Conservation (phyloP, 1,284 basidiomycete species). For the Ganoderma leucocontextum region DNA sequence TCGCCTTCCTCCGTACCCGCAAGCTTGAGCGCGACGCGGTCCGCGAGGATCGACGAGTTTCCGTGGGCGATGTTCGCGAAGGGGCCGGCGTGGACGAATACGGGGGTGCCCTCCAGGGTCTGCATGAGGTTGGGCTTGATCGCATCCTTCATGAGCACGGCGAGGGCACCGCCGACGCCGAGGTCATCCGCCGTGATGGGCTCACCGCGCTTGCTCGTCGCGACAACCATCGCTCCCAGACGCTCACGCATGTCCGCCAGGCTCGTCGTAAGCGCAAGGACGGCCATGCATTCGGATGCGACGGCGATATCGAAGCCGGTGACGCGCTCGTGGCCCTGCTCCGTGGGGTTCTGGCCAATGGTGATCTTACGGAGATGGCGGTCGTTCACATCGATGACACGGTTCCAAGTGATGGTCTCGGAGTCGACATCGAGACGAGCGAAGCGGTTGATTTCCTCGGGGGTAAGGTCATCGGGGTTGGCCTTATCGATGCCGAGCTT, state of each 20-base stretch:
- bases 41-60: constrained; percentile 98
- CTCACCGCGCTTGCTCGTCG: constrained; percentile 91
- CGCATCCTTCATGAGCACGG: constrained; percentile 98
- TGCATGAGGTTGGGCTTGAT: constrained; percentile 99
- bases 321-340: constrained; percentile 89
- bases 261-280: constrained; percentile 90
- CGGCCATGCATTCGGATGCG: constrained; percentile 98
- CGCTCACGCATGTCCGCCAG: constrained; percentile 92
- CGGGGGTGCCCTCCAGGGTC: constrained; percentile 97
- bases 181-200: constrained; percentile 97
- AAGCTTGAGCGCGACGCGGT: constrained; percentile 95
- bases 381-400: constrained; percentile 97
- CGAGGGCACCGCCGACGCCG: constrained; percentile 94
- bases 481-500: constrained; percentile 98
- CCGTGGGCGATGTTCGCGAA: constrained; percentile 99
- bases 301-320: constrained; percentile 98
- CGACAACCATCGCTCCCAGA: constrained; percentile 96
- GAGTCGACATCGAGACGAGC: constrained; percentile 94
- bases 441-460: constrained; percentile 91
- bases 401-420: constrained; percentile 97
- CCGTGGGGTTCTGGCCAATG: constrained; percentile 89
- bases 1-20: constrained; percentile 97
- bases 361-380: constrained; percentile 96
- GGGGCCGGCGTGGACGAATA: constrained; percentile 98
- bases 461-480: constrained; percentile 90